These are phyloP conservation scores for Pyrus hybrid DNA, from an alignment of 331 rosid species.

Conservation along the genomic window DNA sequence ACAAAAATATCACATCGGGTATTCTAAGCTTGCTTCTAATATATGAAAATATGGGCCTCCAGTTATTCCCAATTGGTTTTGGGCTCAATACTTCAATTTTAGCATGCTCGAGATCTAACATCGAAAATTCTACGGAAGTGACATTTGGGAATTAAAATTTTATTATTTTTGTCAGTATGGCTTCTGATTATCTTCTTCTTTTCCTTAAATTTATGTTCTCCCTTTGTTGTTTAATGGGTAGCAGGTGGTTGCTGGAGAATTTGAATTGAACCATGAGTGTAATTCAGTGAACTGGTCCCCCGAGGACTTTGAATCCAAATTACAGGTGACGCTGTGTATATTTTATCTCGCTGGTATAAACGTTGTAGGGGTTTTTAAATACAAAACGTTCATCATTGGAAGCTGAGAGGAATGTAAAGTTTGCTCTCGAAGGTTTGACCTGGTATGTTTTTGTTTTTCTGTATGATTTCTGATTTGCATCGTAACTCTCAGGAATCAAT, in stretches of 20 bases:
- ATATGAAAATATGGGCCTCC: neutral
- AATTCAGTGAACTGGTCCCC: slow-evolving; percentile 96
- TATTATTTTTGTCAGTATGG: neutral
- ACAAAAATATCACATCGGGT: neutral
- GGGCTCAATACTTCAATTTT: neutral
- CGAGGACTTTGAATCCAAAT: slow-evolving; percentile 90
- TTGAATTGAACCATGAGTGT: slow-evolving; percentile 87
- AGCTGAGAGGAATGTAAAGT: neutral
- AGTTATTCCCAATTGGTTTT: neutral
- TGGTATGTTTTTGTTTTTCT: neutral
- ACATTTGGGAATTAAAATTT: neutral
- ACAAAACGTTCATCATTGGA: neutral
- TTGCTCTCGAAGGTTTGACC: neutral
- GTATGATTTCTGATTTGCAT: slow-evolving; percentile 11
- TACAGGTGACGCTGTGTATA: slow-evolving; percentile 51
- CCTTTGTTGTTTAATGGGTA: slow-evolving; percentile 10
- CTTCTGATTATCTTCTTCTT: neutral
- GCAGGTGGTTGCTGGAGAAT: slow-evolving; percentile 98
- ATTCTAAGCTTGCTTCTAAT: neutral
- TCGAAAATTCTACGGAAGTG: neutral
- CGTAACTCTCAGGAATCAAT: slow-evolving; percentile 63
- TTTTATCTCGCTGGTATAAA: neutral
- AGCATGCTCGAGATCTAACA: neutral
- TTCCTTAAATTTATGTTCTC: no score
- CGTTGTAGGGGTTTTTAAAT: neutral